Evolutionary conservation across 306 rosid genomes (phyloP), one percentile per base, ranked within the genome.

Genomic region (Sesbania bispinosa): DNA sequence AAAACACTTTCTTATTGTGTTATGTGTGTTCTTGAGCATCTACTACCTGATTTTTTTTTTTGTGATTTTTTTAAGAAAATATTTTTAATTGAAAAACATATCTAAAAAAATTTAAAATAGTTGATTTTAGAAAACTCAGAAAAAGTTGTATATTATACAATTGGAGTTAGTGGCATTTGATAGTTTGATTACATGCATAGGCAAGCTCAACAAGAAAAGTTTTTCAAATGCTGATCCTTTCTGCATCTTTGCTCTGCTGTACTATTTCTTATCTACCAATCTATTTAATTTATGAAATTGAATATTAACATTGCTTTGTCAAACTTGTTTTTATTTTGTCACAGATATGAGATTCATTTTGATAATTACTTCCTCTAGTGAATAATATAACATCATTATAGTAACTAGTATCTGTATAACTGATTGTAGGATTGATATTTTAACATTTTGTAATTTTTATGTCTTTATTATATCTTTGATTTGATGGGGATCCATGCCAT

Each of bases 301-400:
- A 57, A 64, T 41, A 52, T 70, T 53, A 72, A 26, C 62, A 27
- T 57, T 14, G 11, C 52, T 53, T 14, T 52, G 74, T 46, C 32
- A 26, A 52, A 21, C 45, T 46, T 15, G 10, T 30, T 27, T 42
- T 10, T 36, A 2, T 2, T 23, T 7, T 45, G 48, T 51, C 23
- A 10, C 32, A 13, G 30, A 9, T 45, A 29, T 36, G 48, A 24
- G 51, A 38, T 69, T 33, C 18, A 32, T 26, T 38, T 47, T 78
- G 69, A 41, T 43, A 24, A 10, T 26, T n/a, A 13, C 27, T 19
- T 52, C 21, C 6, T 46, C 35, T 3, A 36, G 20, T 30, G 38
- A 61, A 32, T 35, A 13, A 16, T 36, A 50, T 5, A 14, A 10
- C 36, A 27, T 51, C 75, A 20, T 30, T 60, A 27, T 42, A 46